Evolutionary conservation across 345 rosid genomes (phyloP).

Genomic region (Moricandia arvensis): DNA sequence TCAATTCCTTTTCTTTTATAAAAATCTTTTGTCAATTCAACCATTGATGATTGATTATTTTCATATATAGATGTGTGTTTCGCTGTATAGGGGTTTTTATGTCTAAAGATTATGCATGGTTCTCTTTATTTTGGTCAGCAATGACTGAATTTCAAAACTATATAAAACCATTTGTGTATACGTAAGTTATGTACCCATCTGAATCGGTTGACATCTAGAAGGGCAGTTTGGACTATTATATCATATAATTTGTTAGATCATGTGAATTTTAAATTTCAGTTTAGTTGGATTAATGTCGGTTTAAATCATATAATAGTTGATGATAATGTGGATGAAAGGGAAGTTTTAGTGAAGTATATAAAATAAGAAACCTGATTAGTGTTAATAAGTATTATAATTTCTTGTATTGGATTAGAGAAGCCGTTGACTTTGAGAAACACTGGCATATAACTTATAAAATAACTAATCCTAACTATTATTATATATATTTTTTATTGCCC

Average conservation of each 20-base stretch:
- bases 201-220: constrained; percentile 22
- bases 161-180: constrained; percentile 1
- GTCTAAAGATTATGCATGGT: not conserved
- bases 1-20: not conserved
- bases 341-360: constrained; percentile 15
- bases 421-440: constrained; percentile 30
- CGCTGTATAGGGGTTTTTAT: not conserved
- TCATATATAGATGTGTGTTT: not conserved
- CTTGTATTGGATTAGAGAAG: constrained; percentile 36
- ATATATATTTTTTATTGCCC: not conserved
- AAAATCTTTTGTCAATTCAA: not conserved
- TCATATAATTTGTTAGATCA: not conserved
- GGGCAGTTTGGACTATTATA: constrained; percentile 10
- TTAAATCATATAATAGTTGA: constrained; percentile 2
- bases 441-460: constrained; percentile 3
- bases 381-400: constrained; percentile 22
- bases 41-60: not conserved
- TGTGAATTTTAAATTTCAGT: not conserved
- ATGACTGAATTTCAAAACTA: not conserved
- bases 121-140: not conserved
- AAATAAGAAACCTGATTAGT: constrained; percentile 22
- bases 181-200: not conserved
- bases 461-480: not conserved
- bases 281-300: constrained; percentile 19
- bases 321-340: constrained; percentile 29